Percentiles rank a stretch among this genome's conserved stretches.
These are phyloP conservation scores for Coemansia sp. DNA, from an alignment of 192 early-diverging fungal species.

Conservation along the genomic window DNA sequence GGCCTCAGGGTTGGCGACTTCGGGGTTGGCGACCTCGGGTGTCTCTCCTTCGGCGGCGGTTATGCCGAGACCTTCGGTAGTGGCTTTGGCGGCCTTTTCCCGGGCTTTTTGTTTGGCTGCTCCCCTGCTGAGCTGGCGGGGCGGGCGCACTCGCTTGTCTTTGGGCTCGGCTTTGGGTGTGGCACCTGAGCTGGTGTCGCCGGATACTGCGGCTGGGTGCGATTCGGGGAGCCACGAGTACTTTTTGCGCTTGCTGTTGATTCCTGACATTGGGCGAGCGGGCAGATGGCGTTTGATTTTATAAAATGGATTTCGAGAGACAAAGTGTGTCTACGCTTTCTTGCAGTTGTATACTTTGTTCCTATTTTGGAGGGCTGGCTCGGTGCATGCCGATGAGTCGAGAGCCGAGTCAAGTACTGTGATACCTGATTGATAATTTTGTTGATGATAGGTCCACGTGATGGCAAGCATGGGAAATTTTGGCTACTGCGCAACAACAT, in stretches of 20 bases:
- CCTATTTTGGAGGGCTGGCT: neutral
- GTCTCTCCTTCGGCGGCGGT: neutral
- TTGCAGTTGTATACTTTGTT: neutral
- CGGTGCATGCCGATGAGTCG: neutral
- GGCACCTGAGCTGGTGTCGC: conserved; percentile 10
- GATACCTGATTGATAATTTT: neutral
- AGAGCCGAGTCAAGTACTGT: neutral
- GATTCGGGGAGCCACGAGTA: conserved; percentile 54
- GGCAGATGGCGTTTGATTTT: neutral
- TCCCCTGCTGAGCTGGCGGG: conserved; percentile 7
- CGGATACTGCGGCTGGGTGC: conserved; percentile 46
- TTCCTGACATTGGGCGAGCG: conserved; percentile 27
- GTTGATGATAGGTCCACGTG: too few relatives aligned
- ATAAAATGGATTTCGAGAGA: neutral
- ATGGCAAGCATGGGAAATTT: too few relatives aligned
- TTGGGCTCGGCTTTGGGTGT: conserved; percentile 15
- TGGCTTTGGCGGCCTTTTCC: conserved; percentile 2
- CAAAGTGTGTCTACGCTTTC: neutral
- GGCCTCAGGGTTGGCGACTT: neutral
- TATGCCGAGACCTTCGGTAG: neutral
- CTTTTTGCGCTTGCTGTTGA: conserved; percentile 40
- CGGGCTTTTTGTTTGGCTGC: conserved; percentile 10
- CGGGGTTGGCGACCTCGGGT: neutral
- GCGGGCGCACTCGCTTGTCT: conserved; percentile 16
- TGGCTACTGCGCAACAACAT: too few relatives aligned